Conservation (phyloP, 768 basidiomycete species). For the Calocybe indica region DNA sequence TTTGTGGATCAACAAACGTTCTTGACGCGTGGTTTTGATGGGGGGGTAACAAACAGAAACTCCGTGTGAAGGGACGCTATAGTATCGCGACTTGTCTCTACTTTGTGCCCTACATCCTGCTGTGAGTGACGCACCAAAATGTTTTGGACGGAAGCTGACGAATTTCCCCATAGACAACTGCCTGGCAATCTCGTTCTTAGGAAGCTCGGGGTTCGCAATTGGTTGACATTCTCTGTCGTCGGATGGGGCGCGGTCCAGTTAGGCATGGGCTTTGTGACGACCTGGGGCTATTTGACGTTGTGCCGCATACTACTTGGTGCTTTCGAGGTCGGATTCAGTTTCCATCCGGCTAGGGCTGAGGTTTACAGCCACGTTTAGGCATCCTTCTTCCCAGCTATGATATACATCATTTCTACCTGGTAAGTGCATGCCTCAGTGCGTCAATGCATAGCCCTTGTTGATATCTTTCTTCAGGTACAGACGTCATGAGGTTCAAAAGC, state of each 20-base stretch:
- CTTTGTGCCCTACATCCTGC: constrained; percentile 38
- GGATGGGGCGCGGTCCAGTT: constrained; percentile 40
- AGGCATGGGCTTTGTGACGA: constrained; percentile 37
- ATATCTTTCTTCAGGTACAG: constrained; percentile 29
- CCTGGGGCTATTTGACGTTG: constrained; percentile 32
- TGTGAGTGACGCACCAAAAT: constrained; percentile 21
- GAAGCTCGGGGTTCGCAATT: constrained; percentile 37
- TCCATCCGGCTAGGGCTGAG: not conserved
- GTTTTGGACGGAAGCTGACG: constrained; percentile 1
- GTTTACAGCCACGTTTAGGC: constrained; percentile 20
- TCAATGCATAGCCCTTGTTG: too few relatives aligned
- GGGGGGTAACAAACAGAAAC: constrained; percentile 16
- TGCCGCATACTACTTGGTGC: constrained; percentile 39
- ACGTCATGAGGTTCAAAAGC: constrained; percentile 39
- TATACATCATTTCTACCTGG: constrained; percentile 44
- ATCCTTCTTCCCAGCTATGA: constrained; percentile 38
- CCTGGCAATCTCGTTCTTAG: constrained; percentile 40
- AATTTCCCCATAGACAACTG: constrained; percentile 29
- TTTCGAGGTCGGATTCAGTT: constrained; percentile 29
- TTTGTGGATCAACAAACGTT: constrained; percentile 6
- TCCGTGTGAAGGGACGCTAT: constrained; percentile 28
- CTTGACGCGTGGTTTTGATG: constrained; percentile 1
- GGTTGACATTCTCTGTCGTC: constrained; percentile 33
- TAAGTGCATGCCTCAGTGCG: constrained; percentile 5
- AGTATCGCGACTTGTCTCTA: constrained; percentile 37